Evolutionary conservation across 306 rosid species (phyloP).

Genomic region (Biancaea sappan): DNA sequence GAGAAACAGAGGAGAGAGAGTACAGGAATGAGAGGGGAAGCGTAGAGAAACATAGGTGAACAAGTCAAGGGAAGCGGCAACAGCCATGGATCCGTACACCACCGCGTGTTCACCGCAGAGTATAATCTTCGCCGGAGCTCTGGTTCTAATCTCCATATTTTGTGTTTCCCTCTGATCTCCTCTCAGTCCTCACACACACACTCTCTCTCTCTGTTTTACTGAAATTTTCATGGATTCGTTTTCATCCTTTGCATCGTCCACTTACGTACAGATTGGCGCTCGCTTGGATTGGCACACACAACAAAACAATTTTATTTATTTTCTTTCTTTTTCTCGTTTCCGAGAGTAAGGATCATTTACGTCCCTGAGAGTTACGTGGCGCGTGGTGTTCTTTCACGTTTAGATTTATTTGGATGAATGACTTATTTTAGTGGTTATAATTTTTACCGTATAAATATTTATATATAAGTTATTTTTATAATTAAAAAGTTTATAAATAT

Average conservation of each 20-base stretch:
- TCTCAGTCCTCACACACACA: no score
- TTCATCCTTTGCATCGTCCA: not conserved
- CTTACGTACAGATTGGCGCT: not conserved
- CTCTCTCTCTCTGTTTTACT: not conserved
- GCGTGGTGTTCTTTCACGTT: not conserved
- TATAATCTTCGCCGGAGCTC: slow-evolving; percentile 92
- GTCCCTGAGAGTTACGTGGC: not conserved
- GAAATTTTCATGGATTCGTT: not conserved
- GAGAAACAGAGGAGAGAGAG: not conserved
- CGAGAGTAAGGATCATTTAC: not conserved
- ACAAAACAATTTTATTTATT: not conserved
- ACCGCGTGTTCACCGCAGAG: slow-evolving; percentile 93
- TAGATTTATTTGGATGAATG: no score
- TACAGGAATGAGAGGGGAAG: slow-evolving; percentile 68
- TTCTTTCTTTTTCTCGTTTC: not conserved
- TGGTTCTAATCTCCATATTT: slow-evolving; percentile 71
- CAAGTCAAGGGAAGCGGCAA: slow-evolving; percentile 76
- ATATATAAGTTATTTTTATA: no score
- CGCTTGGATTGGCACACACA: not conserved
- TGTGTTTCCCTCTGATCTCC: not conserved
- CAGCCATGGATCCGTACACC: slow-evolving; percentile 90
- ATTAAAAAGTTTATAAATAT: no score
- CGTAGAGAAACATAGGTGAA: slow-evolving; percentile 76
- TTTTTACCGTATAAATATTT: no score
- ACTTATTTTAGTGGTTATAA: no score